These are phyloP conservation scores for Myxozyma mucilagina DNA, from an alignment of 805 yeast genomes.

Conservation along the genomic window DNA sequence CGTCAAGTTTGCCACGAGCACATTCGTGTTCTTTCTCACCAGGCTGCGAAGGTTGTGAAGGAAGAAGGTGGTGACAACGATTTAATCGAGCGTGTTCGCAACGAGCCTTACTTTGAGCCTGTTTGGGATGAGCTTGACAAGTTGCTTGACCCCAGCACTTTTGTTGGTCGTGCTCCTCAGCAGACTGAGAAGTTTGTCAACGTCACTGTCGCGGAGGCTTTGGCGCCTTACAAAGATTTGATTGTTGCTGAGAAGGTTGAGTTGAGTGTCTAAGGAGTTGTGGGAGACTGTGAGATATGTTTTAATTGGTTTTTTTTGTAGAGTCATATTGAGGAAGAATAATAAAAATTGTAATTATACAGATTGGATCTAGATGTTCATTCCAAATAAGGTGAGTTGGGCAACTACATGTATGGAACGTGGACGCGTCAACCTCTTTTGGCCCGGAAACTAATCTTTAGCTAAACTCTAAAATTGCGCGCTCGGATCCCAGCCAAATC, in stretches of 20 bases:
- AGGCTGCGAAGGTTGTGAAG: conserved; percentile 95
- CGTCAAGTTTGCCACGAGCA: conserved; percentile 98
- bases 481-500: too few relatives aligned
- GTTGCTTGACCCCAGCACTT: conserved; percentile 87
- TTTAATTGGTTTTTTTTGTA: not conserved
- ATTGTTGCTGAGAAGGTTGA: conserved; percentile 70
- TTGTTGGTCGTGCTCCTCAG: conserved; percentile 97
- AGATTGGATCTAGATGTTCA: too few relatives aligned
- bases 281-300: not conserved
- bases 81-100: conserved; percentile 52
- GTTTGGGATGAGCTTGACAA: conserved; percentile 79
- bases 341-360: too few relatives aligned
- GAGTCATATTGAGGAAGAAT: not conserved
- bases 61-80: conserved; percentile 99
- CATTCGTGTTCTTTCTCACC: conserved; percentile 93
- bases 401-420: too few relatives aligned
- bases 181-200: conserved; percentile 92
- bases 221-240: conserved; percentile 60
- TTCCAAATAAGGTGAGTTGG: too few relatives aligned
- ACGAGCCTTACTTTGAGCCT: conserved; percentile 58
- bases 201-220: conserved; percentile 79
- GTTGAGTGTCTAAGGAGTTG: conserved; percentile 62
- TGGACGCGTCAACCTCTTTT: too few relatives aligned
- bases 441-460: too few relatives aligned
- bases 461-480: too few relatives aligned